Evolutionary conservation across 2,329 filamentous ascomycete species (phyloP), one percentile per base, ranked within the genome.

Genomic region (Mariannaea elegans): DNA sequence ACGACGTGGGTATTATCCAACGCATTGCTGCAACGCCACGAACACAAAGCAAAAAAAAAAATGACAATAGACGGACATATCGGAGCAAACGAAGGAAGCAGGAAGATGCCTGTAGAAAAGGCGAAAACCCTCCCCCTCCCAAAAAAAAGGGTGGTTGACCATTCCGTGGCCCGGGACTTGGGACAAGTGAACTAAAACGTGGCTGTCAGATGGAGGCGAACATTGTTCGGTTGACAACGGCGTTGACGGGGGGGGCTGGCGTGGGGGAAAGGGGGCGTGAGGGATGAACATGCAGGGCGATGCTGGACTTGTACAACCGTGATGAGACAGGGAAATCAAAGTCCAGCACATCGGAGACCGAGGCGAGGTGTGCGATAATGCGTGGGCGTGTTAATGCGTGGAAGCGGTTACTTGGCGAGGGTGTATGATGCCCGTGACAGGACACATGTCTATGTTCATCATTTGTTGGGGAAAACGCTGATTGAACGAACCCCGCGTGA

Each of bases 11-110:
- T 10, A 36, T 24, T 27, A 49, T 44, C 44, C 36, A 59, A 48
- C 24, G 56, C 50, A 59, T 50, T 27, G 45, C 56, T 54, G 46
- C 56, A 49, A 44, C 45, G 50, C 39, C 50, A 50, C 44, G 21
- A 32, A 42, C 45, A 53, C 42, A 48, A 59, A 39, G 29, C 21
- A 42, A 32, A 36, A 50, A 46, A 21, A 29, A 18, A 45, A 39
- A 27, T 4, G 21, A 24, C 14, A 21, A 27, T 16, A 44, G 36
- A 19, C 16, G 36, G 29, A 49, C 32, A 34, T 27, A 42, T 44
- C n/a, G 6, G 16, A 41, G 29, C 53, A 16, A 23, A 12, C 18
- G 3, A 19, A 19, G 14, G 39, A 41, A 34, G 23, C 29, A 31
- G 47, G 41, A 47, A 50, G 29, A 52, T 58, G 19, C 47, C 27